These are phyloP conservation scores for Chondrus crispus DNA, from an alignment of 23 red algal species.

Conservation along the genomic window DNA sequence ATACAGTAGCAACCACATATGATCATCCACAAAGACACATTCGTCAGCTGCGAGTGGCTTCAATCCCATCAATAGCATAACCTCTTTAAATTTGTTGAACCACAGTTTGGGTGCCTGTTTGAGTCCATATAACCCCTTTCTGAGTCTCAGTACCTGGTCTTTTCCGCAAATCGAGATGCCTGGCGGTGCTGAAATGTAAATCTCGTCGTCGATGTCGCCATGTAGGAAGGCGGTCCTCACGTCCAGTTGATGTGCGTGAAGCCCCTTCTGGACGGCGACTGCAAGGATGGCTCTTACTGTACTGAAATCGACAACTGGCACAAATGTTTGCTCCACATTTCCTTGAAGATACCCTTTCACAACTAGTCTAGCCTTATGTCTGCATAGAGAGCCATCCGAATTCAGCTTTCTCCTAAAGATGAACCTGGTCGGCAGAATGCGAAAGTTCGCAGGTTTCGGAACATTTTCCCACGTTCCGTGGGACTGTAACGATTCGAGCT, in stretches of 20 bases:
- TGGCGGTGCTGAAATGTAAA: not conserved
- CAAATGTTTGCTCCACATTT: slow-evolving; percentile 12
- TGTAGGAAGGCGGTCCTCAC: slow-evolving; percentile 47
- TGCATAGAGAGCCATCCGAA: not conserved
- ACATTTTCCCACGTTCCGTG: slow-evolving; percentile 10
- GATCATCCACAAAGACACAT: not conserved
- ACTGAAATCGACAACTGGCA: slow-evolving; percentile 25
- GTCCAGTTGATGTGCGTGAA: slow-evolving; percentile 9
- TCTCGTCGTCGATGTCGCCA: not conserved
- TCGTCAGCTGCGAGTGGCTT: not conserved
- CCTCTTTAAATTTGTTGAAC: not conserved
- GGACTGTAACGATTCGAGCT: not conserved
- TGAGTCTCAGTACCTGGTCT: not conserved
- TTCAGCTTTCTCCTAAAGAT: not conserved
- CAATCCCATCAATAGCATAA: not conserved
- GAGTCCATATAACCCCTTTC: not conserved
- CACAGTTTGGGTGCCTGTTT: slow-evolving; percentile 16
- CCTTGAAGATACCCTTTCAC: slow-evolving; percentile 13
- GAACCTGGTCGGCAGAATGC: not conserved
- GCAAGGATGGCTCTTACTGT: not conserved
- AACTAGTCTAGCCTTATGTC: slow-evolving; percentile 27
- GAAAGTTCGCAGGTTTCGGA: not conserved
- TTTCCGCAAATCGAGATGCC: not conserved
- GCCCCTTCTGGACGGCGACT: not conserved
- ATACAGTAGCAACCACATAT: not conserved